Base-by-base conservation (phyloP, 2,329 filamentous ascomycete species). In the Calonectria pteridis region DNA sequence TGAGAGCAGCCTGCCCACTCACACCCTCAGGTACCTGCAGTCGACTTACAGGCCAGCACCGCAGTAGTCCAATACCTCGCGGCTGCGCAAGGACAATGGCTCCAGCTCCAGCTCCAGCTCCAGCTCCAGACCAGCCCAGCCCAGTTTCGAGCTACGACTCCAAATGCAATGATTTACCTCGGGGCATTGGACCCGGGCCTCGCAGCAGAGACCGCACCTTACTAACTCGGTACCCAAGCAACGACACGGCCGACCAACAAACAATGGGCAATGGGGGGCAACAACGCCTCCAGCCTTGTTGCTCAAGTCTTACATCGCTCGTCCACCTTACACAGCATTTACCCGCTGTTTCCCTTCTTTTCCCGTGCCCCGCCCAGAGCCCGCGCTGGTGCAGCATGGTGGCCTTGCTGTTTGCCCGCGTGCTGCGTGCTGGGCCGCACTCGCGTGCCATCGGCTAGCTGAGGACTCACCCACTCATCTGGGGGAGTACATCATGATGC, bases 391-490 rank as follows among this genome's bases (percentile, higher is more conserved):
- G 63, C 43, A 62, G 23, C 37, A 51, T 53, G 37, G 51, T 23
- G 46, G 26, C 68, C 69, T 35, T 67, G 53, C 26, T 65, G 33
- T 18, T 23, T 64, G 49, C 59, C 49, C 37, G 20, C 64, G 37
- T 53, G 51, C 63, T 67, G 53, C 53, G 62, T 62, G 55, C 64
- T 72, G 64, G 46, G 64, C 64, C 53, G 63, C 40, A 55, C 53
- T 72, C 70, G 66, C 70, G 64, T 72, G 55, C 49, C 49, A 68
- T 68, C 55, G 51, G 46, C 29, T 59, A 62, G 66, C 29, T 18
- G 53, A 64, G 20, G 18, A 11, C 63, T 50, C 63, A 55, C 65
- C 23, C 26, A 11, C 20, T 37, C 66, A 62, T 62, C 66, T 31
- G 66, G 29, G 40, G 53, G 40, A 50, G 28, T 37, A 50, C 40